Conservation (phyloP, 768 basidiomycete species). For the Trichaptum fuscoviolaceum region DNA sequence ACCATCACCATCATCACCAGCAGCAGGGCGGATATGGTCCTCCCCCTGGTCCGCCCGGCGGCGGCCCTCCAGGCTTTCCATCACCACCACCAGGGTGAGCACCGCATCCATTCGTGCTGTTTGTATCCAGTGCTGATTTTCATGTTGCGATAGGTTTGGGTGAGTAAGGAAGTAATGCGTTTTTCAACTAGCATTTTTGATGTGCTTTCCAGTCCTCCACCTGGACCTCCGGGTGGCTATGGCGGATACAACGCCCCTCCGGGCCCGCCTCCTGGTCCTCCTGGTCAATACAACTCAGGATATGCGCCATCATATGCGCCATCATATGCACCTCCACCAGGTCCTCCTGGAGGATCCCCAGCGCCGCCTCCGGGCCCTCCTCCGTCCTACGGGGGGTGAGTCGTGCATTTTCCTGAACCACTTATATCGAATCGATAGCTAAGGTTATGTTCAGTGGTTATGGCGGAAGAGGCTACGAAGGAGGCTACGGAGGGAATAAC, state of each 20-base stretch:
- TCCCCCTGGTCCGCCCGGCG: background rate
- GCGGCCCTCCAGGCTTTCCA: background rate
- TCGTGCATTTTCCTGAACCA: background rate
- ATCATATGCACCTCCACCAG: background rate
- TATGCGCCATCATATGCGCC: constrained; percentile 3
- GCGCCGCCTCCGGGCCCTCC: background rate
- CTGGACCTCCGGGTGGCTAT: background rate
- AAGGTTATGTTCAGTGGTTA: background rate
- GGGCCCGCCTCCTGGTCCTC: constrained; percentile 3
- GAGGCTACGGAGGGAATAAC: background rate
- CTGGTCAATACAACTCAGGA: background rate
- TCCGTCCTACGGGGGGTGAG: constrained; percentile 1
- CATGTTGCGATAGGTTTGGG: background rate
- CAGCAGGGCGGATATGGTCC: constrained; percentile 3
- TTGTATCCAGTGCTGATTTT: background rate
- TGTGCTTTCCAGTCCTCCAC: background rate
- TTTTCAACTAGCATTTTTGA: background rate
- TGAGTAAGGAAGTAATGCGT: background rate
- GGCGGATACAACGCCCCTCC: constrained; percentile 1
- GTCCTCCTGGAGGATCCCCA: background rate
- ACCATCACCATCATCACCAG: constrained; percentile 1
- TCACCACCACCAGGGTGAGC: background rate
- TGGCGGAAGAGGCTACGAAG: background rate
- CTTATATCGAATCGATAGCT: background rate
- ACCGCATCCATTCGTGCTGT: background rate